Conservation (phyloP, 345 rosid species). For the Gossypium sturtianum region DNA sequence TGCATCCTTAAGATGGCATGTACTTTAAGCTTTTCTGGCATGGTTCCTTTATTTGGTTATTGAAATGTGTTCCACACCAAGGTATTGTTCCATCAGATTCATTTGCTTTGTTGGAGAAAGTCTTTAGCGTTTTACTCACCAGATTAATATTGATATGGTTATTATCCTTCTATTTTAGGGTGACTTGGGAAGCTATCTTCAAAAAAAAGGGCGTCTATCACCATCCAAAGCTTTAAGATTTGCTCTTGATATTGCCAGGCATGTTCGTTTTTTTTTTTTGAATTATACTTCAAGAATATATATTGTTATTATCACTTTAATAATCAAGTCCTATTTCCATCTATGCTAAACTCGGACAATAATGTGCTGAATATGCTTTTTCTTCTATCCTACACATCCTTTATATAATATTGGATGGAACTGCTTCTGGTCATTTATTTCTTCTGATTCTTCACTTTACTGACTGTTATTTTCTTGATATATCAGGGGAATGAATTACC, state of each 20-base stretch:
- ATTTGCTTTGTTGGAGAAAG: not conserved
- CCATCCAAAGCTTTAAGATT: constrained; percentile 73
- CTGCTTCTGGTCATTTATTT: not conserved
- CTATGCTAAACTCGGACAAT: not conserved
- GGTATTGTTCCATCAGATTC: not conserved
- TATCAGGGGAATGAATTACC: constrained; percentile 71
- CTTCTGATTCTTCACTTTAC: not conserved
- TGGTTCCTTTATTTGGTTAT: constrained; percentile 2
- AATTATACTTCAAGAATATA: not conserved
- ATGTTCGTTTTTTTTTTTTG: constrained; percentile 22
- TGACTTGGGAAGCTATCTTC: constrained; percentile 71
- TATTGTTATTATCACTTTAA: constrained; percentile 8
- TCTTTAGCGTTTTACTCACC: not conserved
- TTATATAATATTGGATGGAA: not conserved
- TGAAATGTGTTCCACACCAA: not conserved
- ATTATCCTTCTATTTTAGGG: constrained; percentile 50
- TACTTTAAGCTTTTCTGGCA: not conserved
- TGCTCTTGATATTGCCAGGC: constrained; percentile 91
- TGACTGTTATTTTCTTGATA: constrained; percentile 22
- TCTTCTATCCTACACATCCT: not conserved
- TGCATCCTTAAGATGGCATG: not conserved
- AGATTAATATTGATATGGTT: not conserved
- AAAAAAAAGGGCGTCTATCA: constrained; percentile 85
- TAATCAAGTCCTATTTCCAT: not conserved
- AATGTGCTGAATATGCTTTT: constrained; percentile 6